Percentiles rank a stretch among this genome's conserved stretches.
Evolutionary conservation across 371 early-diverging fungal genomes (phyloP).

Genomic region (Apophysomyces trapeziformis): DNA sequence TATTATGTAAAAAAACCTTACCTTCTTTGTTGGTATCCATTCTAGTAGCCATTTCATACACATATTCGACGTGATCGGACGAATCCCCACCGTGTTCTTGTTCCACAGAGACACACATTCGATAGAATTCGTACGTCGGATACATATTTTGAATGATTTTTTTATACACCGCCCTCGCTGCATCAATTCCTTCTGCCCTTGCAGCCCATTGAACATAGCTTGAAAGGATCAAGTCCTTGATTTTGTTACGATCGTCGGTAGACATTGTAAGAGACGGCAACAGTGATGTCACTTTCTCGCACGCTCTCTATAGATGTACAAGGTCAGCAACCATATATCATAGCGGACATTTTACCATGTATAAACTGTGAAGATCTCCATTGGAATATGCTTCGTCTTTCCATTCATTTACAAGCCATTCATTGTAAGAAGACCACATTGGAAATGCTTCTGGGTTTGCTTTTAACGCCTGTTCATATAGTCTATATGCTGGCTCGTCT

Average conservation of each 20-base stretch:
- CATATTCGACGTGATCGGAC: conserved; percentile 31
- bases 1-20: conserved; percentile 21
- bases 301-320: conserved; percentile 40
- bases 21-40: conserved; percentile 57
- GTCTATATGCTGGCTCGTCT: conserved; percentile 23
- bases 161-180: conserved; percentile 55
- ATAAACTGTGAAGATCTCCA: conserved; percentile 40
- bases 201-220: conserved; percentile 56
- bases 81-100: conserved; percentile 30
- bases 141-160: conserved; percentile 58
- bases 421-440: conserved; percentile 56
- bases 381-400: conserved; percentile 11
- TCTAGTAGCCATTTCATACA: conserved; percentile 63
- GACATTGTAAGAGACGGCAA: conserved; percentile 52
- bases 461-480: conserved; percentile 40
- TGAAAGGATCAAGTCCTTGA: conserved; percentile 50
- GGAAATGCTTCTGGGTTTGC: conserved; percentile 38
- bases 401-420: conserved; percentile 35
- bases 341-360: conserved; percentile 20
- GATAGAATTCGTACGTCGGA: conserved; percentile 64
- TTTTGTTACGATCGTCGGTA: conserved; percentile 45
- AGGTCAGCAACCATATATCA: conserved; percentile 23
- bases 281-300: conserved; percentile 45
- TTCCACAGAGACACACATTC: conserved; percentile 65
- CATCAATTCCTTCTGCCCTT: conserved; percentile 51